Evolutionary conservation across 2,329 filamentous ascomycete species (phyloP), one percentile per base, ranked within the genome.

Genomic region (Kalaharituber pfeilii): DNA sequence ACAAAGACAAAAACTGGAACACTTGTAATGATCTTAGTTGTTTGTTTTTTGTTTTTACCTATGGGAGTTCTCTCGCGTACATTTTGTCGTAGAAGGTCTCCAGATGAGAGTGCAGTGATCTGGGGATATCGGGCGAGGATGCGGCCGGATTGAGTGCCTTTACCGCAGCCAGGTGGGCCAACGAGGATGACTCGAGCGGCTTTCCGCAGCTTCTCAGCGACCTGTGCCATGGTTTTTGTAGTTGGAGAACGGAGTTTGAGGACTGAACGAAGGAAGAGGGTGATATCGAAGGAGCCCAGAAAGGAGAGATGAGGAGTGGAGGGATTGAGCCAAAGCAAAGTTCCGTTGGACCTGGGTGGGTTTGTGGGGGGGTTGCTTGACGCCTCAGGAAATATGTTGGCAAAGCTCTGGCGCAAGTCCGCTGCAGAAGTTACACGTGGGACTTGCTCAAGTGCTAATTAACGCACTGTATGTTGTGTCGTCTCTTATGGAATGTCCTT

Each of bases 131-230:
- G 80, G 62, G 81, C 74, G 62, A 96, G 80, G 59, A 98, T 74
- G 58, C 91, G 80, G 68, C 94, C 85, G 51, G 86, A 86, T 72
- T 98, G 91, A 2, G 91, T 98, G 59, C 89, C 91, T 69, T 98
- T 98, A 59, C 91, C 91, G 55, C 94, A 91, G 56, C 88, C 88
- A n/a, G 91, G 91, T 52, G 89, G 88, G 63, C 91, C 91, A 64
- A 98, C 79, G 62, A 98, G 79, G 66, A 98, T 96, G 60, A 96
- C 82, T 59, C 91, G 84, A 53, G 91, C 91, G 55, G 91, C 89
- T 70, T 76, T 81, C 61, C 75, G 77, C 65, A 93, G 78, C 71
- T 79, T 75, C 45, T 29, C 42, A 13, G 24, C 24, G 3, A 24
- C 15, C n/a, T n/a, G n/a, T n/a, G n/a, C n/a, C n/a, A n/a, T n/a